These are phyloP conservation scores for Arthrobotrys pseudoclavata DNA, from an alignment of 2,329 filamentous ascomycete genomes.

Conservation along the genomic window DNA sequence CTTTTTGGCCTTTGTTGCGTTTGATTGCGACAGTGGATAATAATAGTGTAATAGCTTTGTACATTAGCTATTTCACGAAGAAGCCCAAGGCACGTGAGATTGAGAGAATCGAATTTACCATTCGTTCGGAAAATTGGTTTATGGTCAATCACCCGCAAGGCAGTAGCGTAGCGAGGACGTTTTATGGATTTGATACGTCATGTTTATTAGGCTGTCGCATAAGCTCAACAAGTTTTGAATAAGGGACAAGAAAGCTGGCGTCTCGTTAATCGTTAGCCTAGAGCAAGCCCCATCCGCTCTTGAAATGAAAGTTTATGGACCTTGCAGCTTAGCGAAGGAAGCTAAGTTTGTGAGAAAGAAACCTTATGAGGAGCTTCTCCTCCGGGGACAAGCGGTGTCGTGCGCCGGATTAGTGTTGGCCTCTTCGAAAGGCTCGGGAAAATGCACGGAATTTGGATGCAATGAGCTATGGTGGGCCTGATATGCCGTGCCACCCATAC, in stretches of 20 bases:
- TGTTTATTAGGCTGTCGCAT: slow-evolving; percentile 29
- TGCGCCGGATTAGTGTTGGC: slow-evolving; percentile 27
- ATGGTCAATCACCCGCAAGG: slow-evolving; percentile 59
- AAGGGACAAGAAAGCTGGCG: slow-evolving; percentile 16
- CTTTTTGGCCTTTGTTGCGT: neutral
- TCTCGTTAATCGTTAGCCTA: slow-evolving; percentile 53
- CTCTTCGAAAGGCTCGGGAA: slow-evolving; percentile 13
- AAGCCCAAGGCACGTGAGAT: slow-evolving; percentile 34
- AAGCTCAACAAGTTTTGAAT: neutral
- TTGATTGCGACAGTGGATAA: slow-evolving; percentile 26
- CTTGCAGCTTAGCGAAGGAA: slow-evolving; percentile 54
- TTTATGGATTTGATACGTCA: slow-evolving; percentile 29
- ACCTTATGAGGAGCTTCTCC: slow-evolving; percentile 18
- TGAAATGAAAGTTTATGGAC: slow-evolving; percentile 55
- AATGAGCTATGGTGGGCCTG: slow-evolving; percentile 49
- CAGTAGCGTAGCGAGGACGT: slow-evolving; percentile 56
- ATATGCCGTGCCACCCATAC: slow-evolving; percentile 46
- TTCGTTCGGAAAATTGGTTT: slow-evolving; percentile 54
- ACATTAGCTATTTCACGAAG: slow-evolving; percentile 12
- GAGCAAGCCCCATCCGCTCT: slow-evolving; percentile 58
- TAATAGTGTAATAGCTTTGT: slow-evolving; percentile 24
- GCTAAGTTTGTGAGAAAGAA: slow-evolving; percentile 29
- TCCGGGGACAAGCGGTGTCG: neutral
- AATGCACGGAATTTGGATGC: slow-evolving; percentile 30
- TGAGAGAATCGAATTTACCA: slow-evolving; percentile 54